phyloP scores from a whole-genome alignment of 2,329 filamentous ascomycete genomes.

The Pseudogymnoascus sp. region DNA sequence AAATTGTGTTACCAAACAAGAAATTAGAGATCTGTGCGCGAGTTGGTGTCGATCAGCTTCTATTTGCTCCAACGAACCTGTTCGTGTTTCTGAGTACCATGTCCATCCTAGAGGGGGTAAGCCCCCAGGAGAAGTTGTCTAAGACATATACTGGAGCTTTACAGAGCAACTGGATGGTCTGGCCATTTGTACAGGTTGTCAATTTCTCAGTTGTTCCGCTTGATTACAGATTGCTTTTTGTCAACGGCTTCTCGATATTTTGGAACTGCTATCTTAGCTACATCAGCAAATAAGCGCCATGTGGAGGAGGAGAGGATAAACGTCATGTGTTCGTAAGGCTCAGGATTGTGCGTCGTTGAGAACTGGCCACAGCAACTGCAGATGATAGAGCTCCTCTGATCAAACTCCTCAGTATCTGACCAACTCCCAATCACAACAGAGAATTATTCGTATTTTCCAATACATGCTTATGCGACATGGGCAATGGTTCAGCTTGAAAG shows the following conservation, averaged over 20 bases:
- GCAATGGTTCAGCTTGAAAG: background rate
- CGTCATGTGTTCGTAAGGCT: background rate
- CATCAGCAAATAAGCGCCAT: conserved; percentile 22
- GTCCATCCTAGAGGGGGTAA: conserved; percentile 57
- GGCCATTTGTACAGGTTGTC: conserved; percentile 60
- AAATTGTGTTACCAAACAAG: conserved; percentile 50
- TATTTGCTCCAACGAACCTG: conserved; percentile 62
- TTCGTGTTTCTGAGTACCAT: conserved; percentile 60
- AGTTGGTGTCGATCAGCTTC: conserved; percentile 56
- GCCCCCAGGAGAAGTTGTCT: conserved; percentile 54
- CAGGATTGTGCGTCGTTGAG: background rate
- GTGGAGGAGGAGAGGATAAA: background rate
- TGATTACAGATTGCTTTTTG: conserved; percentile 61
- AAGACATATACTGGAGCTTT: conserved; percentile 54
- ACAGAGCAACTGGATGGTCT: conserved; percentile 64
- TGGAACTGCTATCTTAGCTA: conserved; percentile 38
- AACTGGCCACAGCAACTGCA: background rate
- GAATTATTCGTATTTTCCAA: background rate
- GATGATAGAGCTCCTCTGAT: background rate
- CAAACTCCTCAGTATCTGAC: background rate
- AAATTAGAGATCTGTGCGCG: conserved; percentile 57
- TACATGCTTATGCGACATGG: background rate
- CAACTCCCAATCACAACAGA: background rate
- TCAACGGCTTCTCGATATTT: conserved; percentile 62
- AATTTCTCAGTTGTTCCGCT: conserved; percentile 68